Conservation (phyloP, 306 rosid species). For the Cucurbita moschata region DNA sequence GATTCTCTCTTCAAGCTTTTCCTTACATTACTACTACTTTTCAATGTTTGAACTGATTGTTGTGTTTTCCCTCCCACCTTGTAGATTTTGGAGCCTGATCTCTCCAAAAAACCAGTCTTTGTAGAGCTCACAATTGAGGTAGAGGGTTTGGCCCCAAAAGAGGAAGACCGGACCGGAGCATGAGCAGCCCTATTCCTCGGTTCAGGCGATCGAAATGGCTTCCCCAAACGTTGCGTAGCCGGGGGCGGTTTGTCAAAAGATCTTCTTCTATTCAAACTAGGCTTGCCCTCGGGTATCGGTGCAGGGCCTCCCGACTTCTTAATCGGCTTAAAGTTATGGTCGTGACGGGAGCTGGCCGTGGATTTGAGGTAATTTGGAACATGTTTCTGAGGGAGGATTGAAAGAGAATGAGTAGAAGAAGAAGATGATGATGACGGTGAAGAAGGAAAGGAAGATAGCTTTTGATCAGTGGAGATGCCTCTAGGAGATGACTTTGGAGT, state of each 20-base stretch:
- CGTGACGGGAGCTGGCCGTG: constrained; percentile 40
- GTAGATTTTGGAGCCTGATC: neutral
- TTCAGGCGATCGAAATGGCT: constrained; percentile 38
- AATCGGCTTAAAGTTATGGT: constrained; percentile 8
- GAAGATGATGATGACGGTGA: neutral
- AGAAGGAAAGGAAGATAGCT: constrained; percentile 1
- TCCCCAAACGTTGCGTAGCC: constrained; percentile 26
- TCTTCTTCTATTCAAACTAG: constrained; percentile 45
- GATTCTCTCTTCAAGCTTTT: neutral
- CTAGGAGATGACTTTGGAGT: constrained; percentile 18
- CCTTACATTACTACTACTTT: neutral
- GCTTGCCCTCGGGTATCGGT: constrained; percentile 8
- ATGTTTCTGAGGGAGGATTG: constrained; percentile 25
- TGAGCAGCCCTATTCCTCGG: constrained; percentile 21
- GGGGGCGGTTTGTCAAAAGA: constrained; percentile 70
- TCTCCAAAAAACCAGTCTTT: neutral
- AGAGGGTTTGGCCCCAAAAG: constrained; percentile 8
- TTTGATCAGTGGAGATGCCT: neutral
- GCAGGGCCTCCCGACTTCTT: neutral
- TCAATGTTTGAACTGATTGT: neutral
- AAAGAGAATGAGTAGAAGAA: neutral
- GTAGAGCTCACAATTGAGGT: neutral
- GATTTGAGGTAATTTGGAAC: constrained; percentile 55
- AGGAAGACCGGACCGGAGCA: neutral
- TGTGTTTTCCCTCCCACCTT: constrained; percentile 1